Base-by-base conservation (phyloP, 331 rosid species). In the Quercus tomentella region DNA sequence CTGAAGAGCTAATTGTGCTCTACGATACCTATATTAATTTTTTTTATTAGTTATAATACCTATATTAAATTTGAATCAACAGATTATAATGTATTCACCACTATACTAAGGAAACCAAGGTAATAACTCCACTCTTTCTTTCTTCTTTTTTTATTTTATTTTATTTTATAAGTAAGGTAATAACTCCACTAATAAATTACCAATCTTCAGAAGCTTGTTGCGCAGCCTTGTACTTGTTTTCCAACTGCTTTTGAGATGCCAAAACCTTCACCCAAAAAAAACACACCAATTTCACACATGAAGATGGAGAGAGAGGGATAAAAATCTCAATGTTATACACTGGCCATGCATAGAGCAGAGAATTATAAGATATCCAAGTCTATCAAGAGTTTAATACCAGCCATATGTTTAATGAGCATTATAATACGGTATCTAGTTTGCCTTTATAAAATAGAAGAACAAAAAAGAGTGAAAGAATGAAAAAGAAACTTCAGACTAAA, bases 141-240 rank as follows among this genome's bases (percentile, higher is more conserved):
- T 41, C 12, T 41, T 41, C 45, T 8, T 37, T 7, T 37, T 37
- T 7, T 41, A 41, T 41, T 41, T 41, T 37, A 37, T 7, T 37
- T 37, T 41, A 8, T 41, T 41, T 8, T 41, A 41, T 41, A 41
- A 7, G 45, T 7, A 37, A 41, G 77, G 81, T 54, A 23, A 66
- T 18, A 82, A 65, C 15, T 65, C 61, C 52, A 35, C 73, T 68
- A 83, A 76, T 68, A 74, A 49, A 83, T 87, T 95, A 95, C 98
- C 98, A 95, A 75, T 95, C 98, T 84, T 92, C 97, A 68, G 98
- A 92, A 84, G 97, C 98, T 88, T 91, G 93, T 83, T 88, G 77
- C 15, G 98, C 91, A 17, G 98, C 84, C 83, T 91, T 95, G 81
- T 90, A 95, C 80, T 92, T 95, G 79, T 95, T 95, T 83, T 90